Evolutionary conservation across 1,284 basidiomycete species (phyloP).

Genomic region (Apiotrichum akiyoshidainum): DNA sequence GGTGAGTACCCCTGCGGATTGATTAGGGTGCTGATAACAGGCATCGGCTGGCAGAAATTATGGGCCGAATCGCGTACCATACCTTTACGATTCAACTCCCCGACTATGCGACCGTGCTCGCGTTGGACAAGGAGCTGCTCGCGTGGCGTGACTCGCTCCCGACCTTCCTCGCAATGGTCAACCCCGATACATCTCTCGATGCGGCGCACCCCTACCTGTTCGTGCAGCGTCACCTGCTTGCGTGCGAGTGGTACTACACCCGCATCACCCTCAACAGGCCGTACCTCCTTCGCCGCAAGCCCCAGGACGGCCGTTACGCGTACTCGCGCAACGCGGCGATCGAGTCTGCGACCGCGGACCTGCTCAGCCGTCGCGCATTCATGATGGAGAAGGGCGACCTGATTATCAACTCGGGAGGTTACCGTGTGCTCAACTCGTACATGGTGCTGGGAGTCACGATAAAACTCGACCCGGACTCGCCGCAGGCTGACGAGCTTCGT

Average conservation of each 20-base stretch:
- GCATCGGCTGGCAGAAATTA: conserved; percentile 50
- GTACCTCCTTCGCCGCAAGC: conserved; percentile 50
- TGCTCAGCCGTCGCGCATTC: conserved; percentile 48
- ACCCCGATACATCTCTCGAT: conserved; percentile 46
- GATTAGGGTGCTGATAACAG: conserved; percentile 17
- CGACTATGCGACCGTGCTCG: conserved; percentile 51
- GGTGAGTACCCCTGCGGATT: conserved; percentile 25
- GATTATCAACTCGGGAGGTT: conserved; percentile 49
- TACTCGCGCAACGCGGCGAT: conserved; percentile 52
- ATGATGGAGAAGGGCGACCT: conserved; percentile 51
- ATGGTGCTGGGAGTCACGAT: conserved; percentile 52
- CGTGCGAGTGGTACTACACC: conserved; percentile 50
- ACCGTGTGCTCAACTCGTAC: conserved; percentile 51
- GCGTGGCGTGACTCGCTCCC: conserved; percentile 49
- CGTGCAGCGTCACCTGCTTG: conserved; percentile 48
- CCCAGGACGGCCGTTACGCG: conserved; percentile 48
- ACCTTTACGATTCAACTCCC: conserved; percentile 53
- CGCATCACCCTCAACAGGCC: conserved; percentile 50
- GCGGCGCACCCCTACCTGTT: conserved; percentile 46
- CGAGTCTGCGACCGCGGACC: conserved; percentile 51
- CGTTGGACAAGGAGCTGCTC: conserved; percentile 51
- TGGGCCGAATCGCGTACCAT: conserved; percentile 52
- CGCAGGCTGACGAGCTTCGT: conserved; percentile 51
- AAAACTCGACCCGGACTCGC: conserved; percentile 50
- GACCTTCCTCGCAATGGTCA: conserved; percentile 45